Base-by-base conservation (phyloP, 371 early-diverging fungal genomes). In the Mucor piriformis region DNA sequence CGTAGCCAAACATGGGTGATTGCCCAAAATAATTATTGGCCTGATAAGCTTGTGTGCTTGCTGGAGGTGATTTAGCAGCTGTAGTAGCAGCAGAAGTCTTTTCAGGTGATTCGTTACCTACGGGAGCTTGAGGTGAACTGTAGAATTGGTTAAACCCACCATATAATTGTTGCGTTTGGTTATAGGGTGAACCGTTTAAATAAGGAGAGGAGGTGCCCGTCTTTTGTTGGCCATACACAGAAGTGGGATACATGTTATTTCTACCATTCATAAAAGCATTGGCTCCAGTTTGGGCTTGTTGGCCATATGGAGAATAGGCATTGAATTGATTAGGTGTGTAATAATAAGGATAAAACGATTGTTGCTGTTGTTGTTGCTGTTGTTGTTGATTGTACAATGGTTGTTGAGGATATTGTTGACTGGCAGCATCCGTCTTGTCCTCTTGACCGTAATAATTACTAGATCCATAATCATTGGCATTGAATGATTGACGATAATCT, bases 331-430 rank as follows among this genome's bases (percentile, higher is more conserved):
- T 84, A 24, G 83, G 83, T 74, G 79, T 81, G 72, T 88, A 88
- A 69, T 90, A 91, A 74, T 91, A 89, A 23, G 90, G 88, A 70
- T 88, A 87, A 79, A 87, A 90, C 6, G 83, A 81, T 57, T 81
- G 68, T 43, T 77, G 77, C 37, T 76, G 62, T 59, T 51, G 73
- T 20, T 37, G n/a, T 37, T 38, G n/a, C 38, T 37, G 42, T 42
- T 42, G 42, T 18, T 16, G 42, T 18, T 42, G 42, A 33, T 20
- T 44, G 34, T 46, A 46, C 46, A 46, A 21, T 10, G 64, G 44
- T 77, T 76, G 40, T 77, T 61, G 58, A 48, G 72, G 15, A 15
- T 44, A 11, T n/a, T 32, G 13, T 43, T 44, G 46, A 13, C 25
- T 33, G 23, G 23, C 18, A 11, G 12, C 20, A 15, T 16, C 23